phyloP scores from a whole-genome alignment of 139 green algal genomes.

The Coccomyxa sp. region DNA sequence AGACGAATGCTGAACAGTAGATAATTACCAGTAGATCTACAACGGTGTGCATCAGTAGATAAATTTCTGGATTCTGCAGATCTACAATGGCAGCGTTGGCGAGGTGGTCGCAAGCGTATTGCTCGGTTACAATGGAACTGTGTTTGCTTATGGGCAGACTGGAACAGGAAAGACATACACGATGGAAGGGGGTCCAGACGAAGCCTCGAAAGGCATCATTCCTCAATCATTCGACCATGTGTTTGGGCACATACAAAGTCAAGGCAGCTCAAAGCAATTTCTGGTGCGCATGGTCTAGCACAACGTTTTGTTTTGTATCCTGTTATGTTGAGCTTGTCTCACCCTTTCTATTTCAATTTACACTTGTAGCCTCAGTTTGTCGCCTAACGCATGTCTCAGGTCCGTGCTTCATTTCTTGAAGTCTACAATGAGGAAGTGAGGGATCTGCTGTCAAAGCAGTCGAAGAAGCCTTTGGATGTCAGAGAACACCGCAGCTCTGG shows the following conservation, averaged over 20 bases:
- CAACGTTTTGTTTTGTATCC: background rate
- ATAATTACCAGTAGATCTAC: too few relatives aligned
- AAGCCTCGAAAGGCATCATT: conserved; percentile 68
- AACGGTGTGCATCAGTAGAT: too few relatives aligned
- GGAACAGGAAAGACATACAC: conserved; percentile 64
- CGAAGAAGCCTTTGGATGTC: conserved; percentile 66
- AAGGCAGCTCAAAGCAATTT: background rate
- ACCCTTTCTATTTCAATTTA: background rate
- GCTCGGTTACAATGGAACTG: conserved; percentile 80
- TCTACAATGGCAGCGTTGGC: too few relatives aligned
- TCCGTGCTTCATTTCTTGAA: conserved; percentile 78
- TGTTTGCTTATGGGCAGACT: conserved; percentile 72
- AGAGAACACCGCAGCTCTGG: conserved; percentile 69
- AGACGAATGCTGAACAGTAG: too few relatives aligned
- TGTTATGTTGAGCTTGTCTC: background rate
- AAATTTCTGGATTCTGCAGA: too few relatives aligned
- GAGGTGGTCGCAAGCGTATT: conserved; percentile 32
- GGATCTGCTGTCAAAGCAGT: conserved; percentile 56
- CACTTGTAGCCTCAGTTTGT: background rate
- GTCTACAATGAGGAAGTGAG: conserved; percentile 89
- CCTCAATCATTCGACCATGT: conserved; percentile 66
- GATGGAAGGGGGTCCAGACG: conserved; percentile 59
- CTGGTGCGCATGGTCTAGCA: background rate
- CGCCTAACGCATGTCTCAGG: conserved; percentile 11
- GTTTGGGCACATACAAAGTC: conserved; percentile 63